These are phyloP conservation scores for Hyaloscypha variabilis DNA, from an alignment of 495 filamentous ascomycete genomes.

Conservation along the genomic window DNA sequence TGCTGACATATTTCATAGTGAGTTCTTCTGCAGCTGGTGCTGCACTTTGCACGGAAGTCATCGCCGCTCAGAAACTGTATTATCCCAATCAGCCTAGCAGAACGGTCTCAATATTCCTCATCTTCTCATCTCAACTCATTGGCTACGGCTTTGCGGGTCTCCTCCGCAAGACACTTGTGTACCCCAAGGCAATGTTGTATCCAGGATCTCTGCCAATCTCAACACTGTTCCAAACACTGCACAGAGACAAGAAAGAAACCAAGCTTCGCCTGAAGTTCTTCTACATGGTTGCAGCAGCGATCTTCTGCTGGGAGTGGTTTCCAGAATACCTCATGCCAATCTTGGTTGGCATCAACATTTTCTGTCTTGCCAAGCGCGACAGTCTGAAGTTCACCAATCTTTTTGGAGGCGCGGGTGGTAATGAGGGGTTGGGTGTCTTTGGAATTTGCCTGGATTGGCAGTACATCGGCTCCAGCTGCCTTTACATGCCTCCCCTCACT, in stretches of 20 bases:
- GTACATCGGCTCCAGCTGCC: too few relatives aligned
- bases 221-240: background rate
- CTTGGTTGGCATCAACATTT: background rate
- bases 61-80: slow-evolving; percentile 48
- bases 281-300: background rate
- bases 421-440: too few relatives aligned
- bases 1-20: too few relatives aligned
- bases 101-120: slow-evolving; percentile 40
- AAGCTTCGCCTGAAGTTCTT: background rate
- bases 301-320: background rate
- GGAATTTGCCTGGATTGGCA: too few relatives aligned
- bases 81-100: slow-evolving; percentile 40
- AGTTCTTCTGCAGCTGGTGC: too few relatives aligned
- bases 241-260: background rate
- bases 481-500: too few relatives aligned
- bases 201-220: background rate
- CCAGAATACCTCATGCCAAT: background rate
- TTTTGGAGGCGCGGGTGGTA: too few relatives aligned
- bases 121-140: slow-evolving; percentile 49
- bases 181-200: background rate
- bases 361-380: too few relatives aligned
- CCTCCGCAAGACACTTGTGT: slow-evolving; percentile 30
- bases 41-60: slow-evolving; percentile 37
- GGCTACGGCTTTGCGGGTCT: slow-evolving; percentile 49
- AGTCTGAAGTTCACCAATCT: too few relatives aligned